Percentiles rank a stretch among this genome's conserved stretches.
Evolutionary conservation across 2,329 filamentous ascomycete species (phyloP).

Genomic region (Coccinonectria pachysandricola): DNA sequence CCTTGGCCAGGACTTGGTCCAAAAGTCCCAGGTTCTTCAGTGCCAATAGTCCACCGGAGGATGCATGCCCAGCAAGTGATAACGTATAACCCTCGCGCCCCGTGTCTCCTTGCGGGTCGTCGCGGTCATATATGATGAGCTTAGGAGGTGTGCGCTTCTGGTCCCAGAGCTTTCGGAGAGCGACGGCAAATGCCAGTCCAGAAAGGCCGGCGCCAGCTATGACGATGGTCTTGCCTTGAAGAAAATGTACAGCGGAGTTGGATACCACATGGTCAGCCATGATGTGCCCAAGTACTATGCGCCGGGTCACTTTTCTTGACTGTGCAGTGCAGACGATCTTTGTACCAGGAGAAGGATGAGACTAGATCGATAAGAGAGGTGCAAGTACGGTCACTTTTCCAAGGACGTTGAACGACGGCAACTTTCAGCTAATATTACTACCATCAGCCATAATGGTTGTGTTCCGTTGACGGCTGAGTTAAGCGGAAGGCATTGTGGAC

Average conservation of each 20-base stretch:
- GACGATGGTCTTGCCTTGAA: constrained; percentile 31
- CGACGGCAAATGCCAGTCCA: constrained; percentile 31
- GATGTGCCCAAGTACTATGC: constrained; percentile 1
- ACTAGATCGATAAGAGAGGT: too few relatives aligned
- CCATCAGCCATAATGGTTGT: too few relatives aligned
- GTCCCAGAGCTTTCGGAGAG: constrained; percentile 30
- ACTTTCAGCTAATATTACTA: too few relatives aligned
- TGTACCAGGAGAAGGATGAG: too few relatives aligned
- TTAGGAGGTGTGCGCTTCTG: constrained; percentile 18
- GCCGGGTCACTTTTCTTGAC: too few relatives aligned
- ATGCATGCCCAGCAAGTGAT: constrained; percentile 26
- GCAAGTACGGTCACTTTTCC: too few relatives aligned
- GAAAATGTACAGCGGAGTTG: too few relatives aligned
- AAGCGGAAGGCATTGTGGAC: too few relatives aligned
- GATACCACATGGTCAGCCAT: too few relatives aligned
- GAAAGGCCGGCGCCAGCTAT: constrained; percentile 34
- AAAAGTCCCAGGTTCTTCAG: constrained; percentile 30
- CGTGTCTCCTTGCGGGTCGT: constrained; percentile 21
- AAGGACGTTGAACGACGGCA: too few relatives aligned
- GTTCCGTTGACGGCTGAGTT: too few relatives aligned
- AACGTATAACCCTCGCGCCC: constrained; percentile 29
- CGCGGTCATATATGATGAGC: constrained; percentile 33
- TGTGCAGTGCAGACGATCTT: too few relatives aligned
- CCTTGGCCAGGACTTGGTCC: constrained; percentile 20
- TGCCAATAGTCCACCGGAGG: constrained; percentile 26